Evolutionary conservation across 1,284 basidiomycete species (phyloP), one percentile per base, ranked within the genome.

Genomic region (Kwoniella shivajii): DNA sequence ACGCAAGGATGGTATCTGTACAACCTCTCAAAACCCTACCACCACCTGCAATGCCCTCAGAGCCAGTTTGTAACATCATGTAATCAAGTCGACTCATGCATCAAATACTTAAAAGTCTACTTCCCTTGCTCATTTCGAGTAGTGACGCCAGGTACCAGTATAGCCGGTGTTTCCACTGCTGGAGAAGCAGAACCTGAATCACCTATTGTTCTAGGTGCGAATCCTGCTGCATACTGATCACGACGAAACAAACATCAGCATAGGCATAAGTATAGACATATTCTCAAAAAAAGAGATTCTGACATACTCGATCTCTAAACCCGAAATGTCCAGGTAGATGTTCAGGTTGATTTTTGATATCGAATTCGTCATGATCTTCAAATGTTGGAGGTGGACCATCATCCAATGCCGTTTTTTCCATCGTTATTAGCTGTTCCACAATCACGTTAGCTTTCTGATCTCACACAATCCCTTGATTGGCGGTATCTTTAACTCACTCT

Each of bases 361-460:
- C 59, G n/a, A 63, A 53, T 30, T 66, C 58, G 14, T 56, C 61
- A 51, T 72, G 67, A 57, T 72, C 71, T 10, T 68, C 69, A 37
- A 77, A 77, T 6, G 56, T 66, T 0, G 76, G 74, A 2, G 61
- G 62, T 3, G 62, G 55, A 5, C 72, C 75, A 59, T 77, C 74
- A 48, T 80, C 70, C 13, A 74, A 56, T 1, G 85, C 84, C 0
- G 79, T 81, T 78, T 93, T 96, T 56, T 85, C 85, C 71, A 97
- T 88, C 9, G 93, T 97, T 54, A 97, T 89, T 27, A 97, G 81
- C 90, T 94, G 66, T 38, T 16, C 11, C 4, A n/a, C n/a, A n/a
- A n/a, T n/a, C n/a, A n/a, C n/a, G n/a, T n/a, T n/a, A n/a, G n/a
- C n/a, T n/a, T n/a, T n/a, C n/a, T n/a, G n/a, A n/a, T n/a, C n/a